Evolutionary conservation across 108 stramenopile genomes (phyloP).

Genomic region (Discostella stelligeroides): DNA sequence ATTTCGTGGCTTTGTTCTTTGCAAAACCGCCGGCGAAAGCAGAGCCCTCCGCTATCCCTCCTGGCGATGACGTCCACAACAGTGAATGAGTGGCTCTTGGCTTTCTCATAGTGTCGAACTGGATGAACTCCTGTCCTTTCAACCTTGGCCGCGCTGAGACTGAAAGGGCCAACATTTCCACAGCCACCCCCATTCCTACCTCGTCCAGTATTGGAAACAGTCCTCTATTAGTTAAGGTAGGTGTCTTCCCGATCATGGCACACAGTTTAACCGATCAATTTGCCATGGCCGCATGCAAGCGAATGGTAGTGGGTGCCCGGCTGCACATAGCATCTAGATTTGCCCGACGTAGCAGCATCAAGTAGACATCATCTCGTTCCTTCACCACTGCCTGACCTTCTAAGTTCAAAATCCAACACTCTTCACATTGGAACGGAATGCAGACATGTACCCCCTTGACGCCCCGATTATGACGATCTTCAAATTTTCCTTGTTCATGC

Average conservation of each 20-base stretch:
- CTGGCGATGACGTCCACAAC: not conserved
- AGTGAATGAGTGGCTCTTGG: not conserved
- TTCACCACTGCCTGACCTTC: not conserved
- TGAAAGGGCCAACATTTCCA: not conserved
- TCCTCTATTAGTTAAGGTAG: constrained; percentile 10
- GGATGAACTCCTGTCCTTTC: not conserved
- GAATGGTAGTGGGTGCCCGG: not conserved
- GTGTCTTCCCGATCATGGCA: not conserved
- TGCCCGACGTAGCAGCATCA: not conserved
- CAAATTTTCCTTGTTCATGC: not conserved
- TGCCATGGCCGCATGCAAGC: not conserved
- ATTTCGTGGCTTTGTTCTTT: no score
- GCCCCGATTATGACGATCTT: not conserved
- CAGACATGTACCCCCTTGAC: no score
- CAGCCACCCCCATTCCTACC: not conserved
- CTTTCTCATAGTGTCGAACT: no score
- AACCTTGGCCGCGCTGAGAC: not conserved
- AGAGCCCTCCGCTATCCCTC: not conserved
- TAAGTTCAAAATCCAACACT: not conserved
- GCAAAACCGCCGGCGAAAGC: no score
- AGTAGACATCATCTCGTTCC: not conserved
- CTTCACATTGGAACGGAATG: no score
- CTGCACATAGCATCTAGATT: constrained; percentile 1
- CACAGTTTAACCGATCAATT: not conserved
- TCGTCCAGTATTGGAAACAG: not conserved